Evolutionary conservation across 805 yeast genomes (phyloP), one percentile per base, ranked within the genome.

Genomic region (Metschnikowia santaceciliae): DNA sequence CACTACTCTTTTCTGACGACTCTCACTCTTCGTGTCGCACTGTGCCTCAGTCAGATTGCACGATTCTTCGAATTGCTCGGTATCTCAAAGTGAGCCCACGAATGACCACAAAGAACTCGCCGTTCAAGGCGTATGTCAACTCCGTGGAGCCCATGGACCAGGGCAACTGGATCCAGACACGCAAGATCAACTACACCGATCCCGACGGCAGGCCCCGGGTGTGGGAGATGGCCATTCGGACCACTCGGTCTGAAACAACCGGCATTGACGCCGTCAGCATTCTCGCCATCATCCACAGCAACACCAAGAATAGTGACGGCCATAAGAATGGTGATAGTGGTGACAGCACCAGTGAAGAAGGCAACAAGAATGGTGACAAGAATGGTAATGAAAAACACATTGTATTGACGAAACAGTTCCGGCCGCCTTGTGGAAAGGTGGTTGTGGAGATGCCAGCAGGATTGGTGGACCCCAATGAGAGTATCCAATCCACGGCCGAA

Each of bases 381-480:
- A 78, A 77, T 19, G 78, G 82, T 3, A 33, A 51, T 13, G 26
- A 23, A 7, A 57, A 57, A 1, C 56, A 59, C 26, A 61, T 80
- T 26, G 77, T 90, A 6, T 71, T 94, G 15, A 92, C 89, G 63
- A 89, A 88, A 64, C 99, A 92, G 66, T 92, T 86, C 71, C 78
- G 99, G 51, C 97, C 98, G 1, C 98, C 99, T 1, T 87, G 86
- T 3, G 85, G 79, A 48, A 92, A 90, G 17, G 89, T 92, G 6
- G 86, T 95, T 62, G 83, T 92, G 54, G 99, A 92, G 68, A 78
- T 91, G 65, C 99, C 99, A 0, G 99, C 99, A 0, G 99, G 99
- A 0, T 74, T 92, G 55, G 79, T 94, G 39, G 99, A 92, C 66
- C 89, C 91, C 1, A 78, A 81, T 47, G 98, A 94, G 66, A 66